phyloP scores from a whole-genome alignment of 1,284 basidiomycete genomes.

The Sporisorium graminicola region DNA sequence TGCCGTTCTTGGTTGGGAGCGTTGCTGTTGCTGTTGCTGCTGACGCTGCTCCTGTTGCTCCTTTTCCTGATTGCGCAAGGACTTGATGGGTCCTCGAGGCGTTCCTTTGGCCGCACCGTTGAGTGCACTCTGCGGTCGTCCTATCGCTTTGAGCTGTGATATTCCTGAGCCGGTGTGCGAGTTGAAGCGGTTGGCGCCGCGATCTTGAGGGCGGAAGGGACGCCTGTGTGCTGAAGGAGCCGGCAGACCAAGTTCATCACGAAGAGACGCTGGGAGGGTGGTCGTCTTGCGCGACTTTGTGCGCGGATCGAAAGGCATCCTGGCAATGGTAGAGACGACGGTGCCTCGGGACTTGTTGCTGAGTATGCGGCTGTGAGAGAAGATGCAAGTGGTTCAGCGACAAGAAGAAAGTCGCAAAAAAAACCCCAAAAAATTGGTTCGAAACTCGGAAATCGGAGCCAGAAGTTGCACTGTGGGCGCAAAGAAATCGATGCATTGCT shows the following conservation, averaged over 20 bases:
- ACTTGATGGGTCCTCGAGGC: slow-evolving; percentile 35
- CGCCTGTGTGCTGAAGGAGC: slow-evolving; percentile 19
- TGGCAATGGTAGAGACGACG: neutral
- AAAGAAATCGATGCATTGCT: neutral
- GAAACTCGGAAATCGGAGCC: slow-evolving; percentile 26
- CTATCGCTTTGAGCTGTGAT: slow-evolving; percentile 37
- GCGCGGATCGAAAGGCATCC: slow-evolving; percentile 44
- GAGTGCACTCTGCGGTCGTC: slow-evolving; percentile 18
- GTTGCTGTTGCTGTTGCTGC: slow-evolving; percentile 19
- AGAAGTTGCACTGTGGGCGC: neutral
- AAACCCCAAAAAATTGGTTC: slow-evolving; percentile 14
- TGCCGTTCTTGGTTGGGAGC: neutral
- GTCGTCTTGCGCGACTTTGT: slow-evolving; percentile 56
- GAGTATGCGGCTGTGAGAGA: neutral
- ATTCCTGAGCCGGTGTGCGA: slow-evolving; percentile 5
- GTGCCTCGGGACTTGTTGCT: neutral
- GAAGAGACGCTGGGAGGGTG: slow-evolving; percentile 58
- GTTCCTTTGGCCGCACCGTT: slow-evolving; percentile 25
- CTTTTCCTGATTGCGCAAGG: slow-evolving; percentile 45
- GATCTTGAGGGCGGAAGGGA: slow-evolving; percentile 27
- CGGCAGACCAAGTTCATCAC: slow-evolving; percentile 64
- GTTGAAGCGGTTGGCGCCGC: slow-evolving; percentile 15
- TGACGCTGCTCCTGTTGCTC: slow-evolving; percentile 28
- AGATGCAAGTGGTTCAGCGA: neutral
- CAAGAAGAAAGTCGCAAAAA: slow-evolving; percentile 7